Evolutionary conservation across 257 asterid genomes (phyloP), one percentile per base, ranked within the genome.

Genomic region (Petunia secreta): DNA sequence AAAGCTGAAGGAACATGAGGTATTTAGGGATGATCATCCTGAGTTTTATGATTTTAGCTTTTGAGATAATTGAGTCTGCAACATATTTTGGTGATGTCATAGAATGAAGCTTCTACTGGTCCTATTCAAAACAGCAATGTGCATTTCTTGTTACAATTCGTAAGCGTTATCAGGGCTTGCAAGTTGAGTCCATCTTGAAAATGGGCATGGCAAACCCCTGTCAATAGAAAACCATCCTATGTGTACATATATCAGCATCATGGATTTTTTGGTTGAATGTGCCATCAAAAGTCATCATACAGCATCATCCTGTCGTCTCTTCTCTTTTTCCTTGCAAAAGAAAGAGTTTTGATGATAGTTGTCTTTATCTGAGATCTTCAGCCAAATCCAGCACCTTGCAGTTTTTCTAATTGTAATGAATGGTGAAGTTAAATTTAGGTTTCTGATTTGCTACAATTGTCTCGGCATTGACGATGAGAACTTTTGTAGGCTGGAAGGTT

Each of bases 1-100:
- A 82, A 92, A 89, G 52, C 93, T 95, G 83, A 87, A 87, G 87
- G 92, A 92, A 80, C 99, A 92, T 57, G 99, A 95, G 98, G 99
- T 95, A 87, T 57, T 83, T 6, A 50, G 44, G 34, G 46, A 10
- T 73, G 62, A 3, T 73, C 14, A 10, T 48, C 14, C 14, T 67
- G 39, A 41, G 39, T 43, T 3, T 67, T 43, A 2, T 43, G 39
- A n/a, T 2, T 8, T n/a, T 67, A 3, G 8, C 16, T 67, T 15
- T 43, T 67, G 39, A 2, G 75, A n/a, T 43, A 41, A 41, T 15
- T 40, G 13, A 3, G 37, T 66, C 11, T 10, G 57, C 57, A 52
- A 52, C 9, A 10, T 10, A 1, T 52, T 52, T 52, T 52, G 15
- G 15, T 5, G 15, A 10, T 52, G 1, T 52, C 13, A 10, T 48